A percentile compares a stretch with the other conserved stretches of the same genome.
Conservation (phyloP, 192 early-diverging fungal species). For the Rhizoclosmatium sp. region DNA sequence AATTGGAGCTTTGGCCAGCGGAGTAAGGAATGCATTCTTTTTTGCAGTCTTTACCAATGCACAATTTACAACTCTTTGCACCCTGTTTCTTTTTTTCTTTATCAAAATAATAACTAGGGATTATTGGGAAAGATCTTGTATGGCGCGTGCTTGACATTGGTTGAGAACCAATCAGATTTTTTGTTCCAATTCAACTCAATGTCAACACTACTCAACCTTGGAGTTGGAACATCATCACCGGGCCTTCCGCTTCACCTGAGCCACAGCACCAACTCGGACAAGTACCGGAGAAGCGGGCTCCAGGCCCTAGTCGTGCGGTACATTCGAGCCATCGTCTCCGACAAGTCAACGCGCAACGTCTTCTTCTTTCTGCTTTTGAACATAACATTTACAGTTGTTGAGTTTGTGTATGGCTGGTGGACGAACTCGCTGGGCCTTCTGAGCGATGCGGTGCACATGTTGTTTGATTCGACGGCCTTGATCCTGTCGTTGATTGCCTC, state of each 20-base stretch:
- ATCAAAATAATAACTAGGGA: too few relatives aligned
- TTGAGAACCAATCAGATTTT: background rate
- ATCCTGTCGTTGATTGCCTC: constrained; percentile 86
- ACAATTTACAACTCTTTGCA: too few relatives aligned
- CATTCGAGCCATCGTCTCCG: constrained; percentile 62
- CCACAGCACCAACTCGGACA: constrained; percentile 14
- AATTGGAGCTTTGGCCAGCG: too few relatives aligned
- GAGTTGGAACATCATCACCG: background rate
- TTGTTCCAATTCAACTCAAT: background rate
- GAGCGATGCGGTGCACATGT: constrained; percentile 98
- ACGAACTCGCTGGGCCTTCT: constrained; percentile 81
- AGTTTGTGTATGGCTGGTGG: constrained; percentile 66
- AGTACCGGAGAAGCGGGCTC: constrained; percentile 16
- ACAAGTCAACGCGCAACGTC: constrained; percentile 87
- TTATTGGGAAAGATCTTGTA: too few relatives aligned
- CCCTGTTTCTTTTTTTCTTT: too few relatives aligned
- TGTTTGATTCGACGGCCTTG: constrained; percentile 94
- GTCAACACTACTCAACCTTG: constrained; percentile 15
- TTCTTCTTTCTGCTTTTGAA: constrained; percentile 94
- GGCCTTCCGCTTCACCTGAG: background rate
- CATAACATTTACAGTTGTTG: constrained; percentile 90
- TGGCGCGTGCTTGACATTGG: too few relatives aligned
- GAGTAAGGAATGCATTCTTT: too few relatives aligned
- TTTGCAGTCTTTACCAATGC: too few relatives aligned
- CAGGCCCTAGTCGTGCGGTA: constrained; percentile 43